phyloP scores from a whole-genome alignment of 2,329 filamentous ascomycete species.

The Ophiostoma sp. region DNA sequence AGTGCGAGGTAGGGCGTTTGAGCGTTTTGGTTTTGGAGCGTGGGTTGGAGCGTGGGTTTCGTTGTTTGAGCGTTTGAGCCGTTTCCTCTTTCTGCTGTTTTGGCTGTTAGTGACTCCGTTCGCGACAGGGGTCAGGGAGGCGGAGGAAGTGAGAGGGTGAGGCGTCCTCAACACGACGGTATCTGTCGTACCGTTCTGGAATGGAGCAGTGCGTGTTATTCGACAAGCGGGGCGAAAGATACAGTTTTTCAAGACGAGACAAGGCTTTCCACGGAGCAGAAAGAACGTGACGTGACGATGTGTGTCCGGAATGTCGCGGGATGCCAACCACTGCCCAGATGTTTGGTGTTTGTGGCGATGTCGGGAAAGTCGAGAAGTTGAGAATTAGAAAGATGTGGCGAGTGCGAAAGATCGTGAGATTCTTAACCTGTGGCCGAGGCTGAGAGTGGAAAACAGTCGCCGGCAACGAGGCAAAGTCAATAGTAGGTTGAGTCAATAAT shows the following conservation, averaged over 20 bases:
- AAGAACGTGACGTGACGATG: background rate
- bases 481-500: background rate
- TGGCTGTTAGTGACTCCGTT: slow-evolving; percentile 14
- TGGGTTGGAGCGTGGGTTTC: background rate
- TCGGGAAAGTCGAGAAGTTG: background rate
- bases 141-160: background rate
- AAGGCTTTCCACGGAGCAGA: background rate
- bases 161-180: background rate
- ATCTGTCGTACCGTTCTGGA: slow-evolving; percentile 14
- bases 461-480: background rate
- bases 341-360: background rate
- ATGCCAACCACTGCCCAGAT: background rate
- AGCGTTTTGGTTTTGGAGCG: background rate
- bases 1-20: background rate
- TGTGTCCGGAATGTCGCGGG: slow-evolving; percentile 11
- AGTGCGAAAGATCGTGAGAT: background rate
- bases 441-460: background rate
- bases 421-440: background rate
- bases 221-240: background rate
- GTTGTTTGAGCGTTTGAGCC: slow-evolving; percentile 9
- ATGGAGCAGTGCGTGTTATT: background rate
- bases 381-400: background rate
- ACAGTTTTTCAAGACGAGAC: background rate
- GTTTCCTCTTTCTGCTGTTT: slow-evolving; percentile 11
- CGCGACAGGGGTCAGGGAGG: background rate